A percentile compares a stretch with the other conserved stretches of the same genome.
These are phyloP conservation scores for Knoxdaviesia proteae DNA, from an alignment of 2,329 filamentous ascomycete species.

Conservation along the genomic window DNA sequence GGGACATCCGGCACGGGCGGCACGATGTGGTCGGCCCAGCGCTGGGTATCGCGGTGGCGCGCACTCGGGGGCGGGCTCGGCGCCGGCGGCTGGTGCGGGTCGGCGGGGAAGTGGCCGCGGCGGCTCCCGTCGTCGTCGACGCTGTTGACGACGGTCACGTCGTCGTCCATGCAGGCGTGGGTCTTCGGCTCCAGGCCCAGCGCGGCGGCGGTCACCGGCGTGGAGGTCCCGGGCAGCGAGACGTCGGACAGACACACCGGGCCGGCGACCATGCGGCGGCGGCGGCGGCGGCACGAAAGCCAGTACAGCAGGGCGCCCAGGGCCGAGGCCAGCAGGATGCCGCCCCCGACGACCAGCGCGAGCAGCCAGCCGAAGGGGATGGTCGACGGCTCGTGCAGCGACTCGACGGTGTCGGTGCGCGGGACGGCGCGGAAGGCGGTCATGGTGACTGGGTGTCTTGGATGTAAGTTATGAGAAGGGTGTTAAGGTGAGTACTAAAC, in stretches of 20 bases:
- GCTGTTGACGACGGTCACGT: no score
- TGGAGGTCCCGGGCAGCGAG: not conserved
- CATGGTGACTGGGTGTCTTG: not conserved
- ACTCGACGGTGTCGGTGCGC: no score
- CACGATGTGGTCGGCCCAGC: no score
- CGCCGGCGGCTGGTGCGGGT: no score
- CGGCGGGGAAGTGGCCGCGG: no score
- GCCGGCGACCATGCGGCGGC: slow-evolving; percentile 3
- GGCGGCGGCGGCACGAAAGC: slow-evolving; percentile 12
- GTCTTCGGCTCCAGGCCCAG: not conserved
- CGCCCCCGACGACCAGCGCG: slow-evolving; percentile 25
- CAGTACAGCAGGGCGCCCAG: slow-evolving; percentile 22
- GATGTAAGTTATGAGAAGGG: no score
- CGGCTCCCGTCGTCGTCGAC: no score
- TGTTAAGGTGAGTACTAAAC: not conserved
- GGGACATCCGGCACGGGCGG: no score
- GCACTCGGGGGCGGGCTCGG: no score
- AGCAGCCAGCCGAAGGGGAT: slow-evolving; percentile 16
- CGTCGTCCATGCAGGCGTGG: not conserved
- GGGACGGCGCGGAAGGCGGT: not conserved
- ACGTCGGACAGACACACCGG: no score
- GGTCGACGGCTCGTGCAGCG: not conserved
- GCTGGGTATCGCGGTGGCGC: no score
- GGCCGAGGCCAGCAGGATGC: slow-evolving; percentile 20
- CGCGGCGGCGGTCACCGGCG: no score